A percentile compares a stretch with the other conserved stretches of the same genome.
Evolutionary conservation across 2,329 filamentous ascomycete genomes (phyloP).

Genomic region (Cladosporium austrohemisphaericum): DNA sequence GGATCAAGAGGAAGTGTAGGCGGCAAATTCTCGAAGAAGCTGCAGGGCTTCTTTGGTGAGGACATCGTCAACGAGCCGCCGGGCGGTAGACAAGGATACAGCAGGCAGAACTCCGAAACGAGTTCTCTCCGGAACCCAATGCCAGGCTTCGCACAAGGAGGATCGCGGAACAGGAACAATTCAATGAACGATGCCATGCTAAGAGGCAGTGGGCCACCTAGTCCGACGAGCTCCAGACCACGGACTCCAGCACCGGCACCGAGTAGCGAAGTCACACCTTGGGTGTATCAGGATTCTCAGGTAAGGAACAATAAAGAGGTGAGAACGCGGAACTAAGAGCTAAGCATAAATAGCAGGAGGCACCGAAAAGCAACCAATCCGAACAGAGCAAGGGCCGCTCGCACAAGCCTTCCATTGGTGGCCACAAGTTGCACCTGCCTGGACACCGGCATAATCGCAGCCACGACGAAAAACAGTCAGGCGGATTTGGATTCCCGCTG

Average conservation of each 20-base stretch:
- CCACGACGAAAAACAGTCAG: conserved; percentile 53
- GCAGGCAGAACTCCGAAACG: conserved; percentile 62
- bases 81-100: conserved; percentile 13
- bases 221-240: conserved; percentile 72
- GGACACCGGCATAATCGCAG: conserved; percentile 66
- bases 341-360: conserved; percentile 6
- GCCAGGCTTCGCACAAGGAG: conserved; percentile 53
- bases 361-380: conserved; percentile 5
- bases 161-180: conserved; percentile 68
- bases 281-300: conserved; percentile 69
- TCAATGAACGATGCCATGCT: conserved; percentile 66
- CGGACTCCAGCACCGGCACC: conserved; percentile 59
- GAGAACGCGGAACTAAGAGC: background rate
- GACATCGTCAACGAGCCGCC: conserved; percentile 60
- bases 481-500: conserved; percentile 50
- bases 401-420: conserved; percentile 45
- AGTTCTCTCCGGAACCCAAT: conserved; percentile 29
- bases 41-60: conserved; percentile 90
- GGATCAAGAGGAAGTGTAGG: conserved; percentile 72
- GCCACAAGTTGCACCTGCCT: conserved; percentile 59
- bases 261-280: conserved; percentile 90
- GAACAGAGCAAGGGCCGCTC: conserved; percentile 32
- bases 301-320: conserved; percentile 21
- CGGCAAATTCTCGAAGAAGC: conserved; percentile 71
- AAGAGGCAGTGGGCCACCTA: conserved; percentile 54